Conservation (phyloP, 257 asterid species). For the Nicotiana knightiana region DNA sequence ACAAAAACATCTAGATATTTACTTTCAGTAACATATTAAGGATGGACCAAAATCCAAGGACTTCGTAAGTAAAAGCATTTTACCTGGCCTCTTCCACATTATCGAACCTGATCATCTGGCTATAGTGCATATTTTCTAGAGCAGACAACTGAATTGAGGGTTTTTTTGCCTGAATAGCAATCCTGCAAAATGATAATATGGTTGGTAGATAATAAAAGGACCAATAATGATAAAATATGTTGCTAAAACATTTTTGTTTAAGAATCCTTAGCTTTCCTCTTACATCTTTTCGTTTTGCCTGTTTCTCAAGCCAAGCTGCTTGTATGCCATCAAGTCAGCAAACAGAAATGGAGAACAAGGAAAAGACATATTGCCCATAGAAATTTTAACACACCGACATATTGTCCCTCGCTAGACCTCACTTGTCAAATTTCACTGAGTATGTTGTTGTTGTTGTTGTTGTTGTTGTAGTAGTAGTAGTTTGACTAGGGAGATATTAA, state of each 20-base stretch:
- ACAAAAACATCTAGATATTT: background rate
- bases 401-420: no score
- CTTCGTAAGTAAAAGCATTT: background rate
- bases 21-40: background rate
- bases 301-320: background rate
- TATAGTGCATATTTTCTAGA: slow-evolving; percentile 88
- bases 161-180: slow-evolving; percentile 56
- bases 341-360: background rate
- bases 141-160: slow-evolving; percentile 66
- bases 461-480: background rate
- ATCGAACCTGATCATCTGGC: slow-evolving; percentile 92
- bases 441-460: no score
- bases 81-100: slow-evolving; percentile 82
- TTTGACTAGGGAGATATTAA: background rate
- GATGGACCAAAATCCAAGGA: slow-evolving; percentile 11
- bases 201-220: background rate
- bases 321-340: background rate
- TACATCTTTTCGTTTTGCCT: background rate
- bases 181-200: slow-evolving; percentile 35
- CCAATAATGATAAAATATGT: background rate
- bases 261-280: background rate
- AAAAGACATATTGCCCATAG: background rate
- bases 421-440: no score
- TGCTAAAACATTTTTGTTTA: background rate
- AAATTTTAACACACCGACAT: background rate